Evolutionary conservation across 768 basidiomycete genomes (phyloP).

Genomic region (Phlegmacium glaucopus): DNA sequence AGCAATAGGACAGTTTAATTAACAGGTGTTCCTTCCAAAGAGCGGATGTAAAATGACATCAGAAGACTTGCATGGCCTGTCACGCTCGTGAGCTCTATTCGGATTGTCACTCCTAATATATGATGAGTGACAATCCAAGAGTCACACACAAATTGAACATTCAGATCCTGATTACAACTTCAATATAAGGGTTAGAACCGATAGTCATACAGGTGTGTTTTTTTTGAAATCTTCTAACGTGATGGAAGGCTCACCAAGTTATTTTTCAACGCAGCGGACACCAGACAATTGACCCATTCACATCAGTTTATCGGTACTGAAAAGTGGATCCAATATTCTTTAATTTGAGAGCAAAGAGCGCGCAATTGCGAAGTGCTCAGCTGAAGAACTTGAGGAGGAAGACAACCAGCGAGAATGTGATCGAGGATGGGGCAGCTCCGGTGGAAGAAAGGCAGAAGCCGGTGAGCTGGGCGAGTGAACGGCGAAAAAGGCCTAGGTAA

Average conservation of each 20-base stretch:
- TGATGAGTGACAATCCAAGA: too few relatives aligned
- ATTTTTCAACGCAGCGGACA: slow-evolving; percentile 55
- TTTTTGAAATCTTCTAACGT: not conserved
- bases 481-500: slow-evolving; percentile 93
- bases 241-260: not conserved
- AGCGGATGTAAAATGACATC: too few relatives aligned
- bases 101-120: too few relatives aligned
- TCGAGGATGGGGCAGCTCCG: slow-evolving; percentile 40
- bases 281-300: slow-evolving; percentile 91
- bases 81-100: too few relatives aligned
- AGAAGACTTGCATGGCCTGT: too few relatives aligned
- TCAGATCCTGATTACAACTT: too few relatives aligned
- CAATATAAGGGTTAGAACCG: too few relatives aligned
- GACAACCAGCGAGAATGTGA: slow-evolving; percentile 52
- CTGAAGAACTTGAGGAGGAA: slow-evolving; percentile 93
- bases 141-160: too few relatives aligned
- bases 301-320: slow-evolving; percentile 96
- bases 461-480: slow-evolving; percentile 68
- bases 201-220: slow-evolving; percentile 78
- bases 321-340: slow-evolving; percentile 99
- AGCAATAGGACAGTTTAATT: too few relatives aligned
- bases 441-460: slow-evolving; percentile 45
- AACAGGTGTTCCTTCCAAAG: too few relatives aligned
- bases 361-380: slow-evolving; percentile 88
- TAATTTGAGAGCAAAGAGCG: slow-evolving; percentile 94